phyloP scores from a whole-genome alignment of 441 rosid species.

The Lepidium campestre region DNA sequence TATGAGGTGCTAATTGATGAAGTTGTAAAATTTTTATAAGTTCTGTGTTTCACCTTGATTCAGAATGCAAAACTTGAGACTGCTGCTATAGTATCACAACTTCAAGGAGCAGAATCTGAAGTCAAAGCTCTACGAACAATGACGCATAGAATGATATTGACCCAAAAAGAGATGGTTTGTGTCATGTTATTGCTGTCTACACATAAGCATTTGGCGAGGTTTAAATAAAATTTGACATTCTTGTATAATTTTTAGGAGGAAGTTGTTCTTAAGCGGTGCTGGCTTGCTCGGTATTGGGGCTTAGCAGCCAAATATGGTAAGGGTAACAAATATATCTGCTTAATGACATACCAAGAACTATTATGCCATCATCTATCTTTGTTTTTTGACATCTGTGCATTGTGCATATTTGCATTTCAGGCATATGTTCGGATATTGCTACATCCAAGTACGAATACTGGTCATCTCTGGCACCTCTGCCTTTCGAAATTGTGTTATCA shows the following conservation, averaged over 20 bases:
- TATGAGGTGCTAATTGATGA: neutral
- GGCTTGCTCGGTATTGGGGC: constrained; percentile 86
- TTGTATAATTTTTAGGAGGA: constrained; percentile 51
- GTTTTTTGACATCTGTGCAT: constrained; percentile 25
- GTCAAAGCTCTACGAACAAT: constrained; percentile 55
- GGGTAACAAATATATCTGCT: neutral
- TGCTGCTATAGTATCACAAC: constrained; percentile 35
- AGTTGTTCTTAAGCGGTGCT: constrained; percentile 77
- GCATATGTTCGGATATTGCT: constrained; percentile 87
- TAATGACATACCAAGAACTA: neutral
- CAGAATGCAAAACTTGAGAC: constrained; percentile 56
- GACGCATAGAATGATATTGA: constrained; percentile 76
- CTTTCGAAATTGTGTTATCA: constrained; percentile 91
- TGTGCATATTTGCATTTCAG: constrained; percentile 36
- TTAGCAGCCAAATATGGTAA: constrained; percentile 74
- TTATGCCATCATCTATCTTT: constrained; percentile 10
- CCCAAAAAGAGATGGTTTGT: constrained; percentile 75
- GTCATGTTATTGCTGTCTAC: neutral
- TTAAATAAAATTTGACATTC: neutral
- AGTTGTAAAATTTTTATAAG: neutral
- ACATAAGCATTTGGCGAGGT: neutral
- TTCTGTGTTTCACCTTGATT: constrained; percentile 3
- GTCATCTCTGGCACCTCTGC: constrained; percentile 98
- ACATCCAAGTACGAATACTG: constrained; percentile 80
- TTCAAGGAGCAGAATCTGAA: constrained; percentile 63